Evolutionary conservation across 805 yeast species (phyloP).

Genomic region (Sungouiozyma intestinalis): DNA sequence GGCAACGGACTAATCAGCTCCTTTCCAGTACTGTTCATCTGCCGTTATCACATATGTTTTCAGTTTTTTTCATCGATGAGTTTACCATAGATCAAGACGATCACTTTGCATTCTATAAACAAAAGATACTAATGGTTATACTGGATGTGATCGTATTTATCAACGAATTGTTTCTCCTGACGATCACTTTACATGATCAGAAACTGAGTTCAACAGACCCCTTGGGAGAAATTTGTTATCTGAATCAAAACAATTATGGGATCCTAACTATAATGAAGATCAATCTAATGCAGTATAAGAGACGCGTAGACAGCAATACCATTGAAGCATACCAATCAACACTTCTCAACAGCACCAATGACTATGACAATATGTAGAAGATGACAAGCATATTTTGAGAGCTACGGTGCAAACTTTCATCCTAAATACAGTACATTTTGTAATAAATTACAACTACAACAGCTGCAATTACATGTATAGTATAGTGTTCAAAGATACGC

Average conservation of each 20-base stretch:
- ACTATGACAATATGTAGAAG: too few relatives aligned
- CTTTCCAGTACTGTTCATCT: not conserved
- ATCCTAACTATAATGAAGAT: not conserved
- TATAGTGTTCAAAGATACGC: too few relatives aligned
- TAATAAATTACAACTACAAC: too few relatives aligned
- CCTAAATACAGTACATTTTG: too few relatives aligned
- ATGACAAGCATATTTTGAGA: too few relatives aligned
- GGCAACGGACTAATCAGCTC: not conserved
- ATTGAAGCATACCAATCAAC: not conserved
- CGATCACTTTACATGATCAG: not conserved
- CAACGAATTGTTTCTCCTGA: not conserved
- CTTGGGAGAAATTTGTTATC: not conserved
- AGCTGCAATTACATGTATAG: too few relatives aligned
- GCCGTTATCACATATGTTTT: not conserved
- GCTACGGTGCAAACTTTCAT: too few relatives aligned
- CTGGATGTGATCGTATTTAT: not conserved
- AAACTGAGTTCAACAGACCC: not conserved
- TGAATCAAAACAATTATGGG: not conserved
- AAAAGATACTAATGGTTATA: not conserved
- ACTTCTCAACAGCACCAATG: not conserved
- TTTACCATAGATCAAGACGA: not conserved
- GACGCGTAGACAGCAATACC: not conserved
- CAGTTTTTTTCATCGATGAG: conserved; percentile 1
- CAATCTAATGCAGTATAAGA: not conserved
- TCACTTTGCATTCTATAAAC: not conserved